These are phyloP conservation scores for Laburnicola sp. DNA, from an alignment of 2,329 filamentous ascomycete species.

Conservation along the genomic window DNA sequence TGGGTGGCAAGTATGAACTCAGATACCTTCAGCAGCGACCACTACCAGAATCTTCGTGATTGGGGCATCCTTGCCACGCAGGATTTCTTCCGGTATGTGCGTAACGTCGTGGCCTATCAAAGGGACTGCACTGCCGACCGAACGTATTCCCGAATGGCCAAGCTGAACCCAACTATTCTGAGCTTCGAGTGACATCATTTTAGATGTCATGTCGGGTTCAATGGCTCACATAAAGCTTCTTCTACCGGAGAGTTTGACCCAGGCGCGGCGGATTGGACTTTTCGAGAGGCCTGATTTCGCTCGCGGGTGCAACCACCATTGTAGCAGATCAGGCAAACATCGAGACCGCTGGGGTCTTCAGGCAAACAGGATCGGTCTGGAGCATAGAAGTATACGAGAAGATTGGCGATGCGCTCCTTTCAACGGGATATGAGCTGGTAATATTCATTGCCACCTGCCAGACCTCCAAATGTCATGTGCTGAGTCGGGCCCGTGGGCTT, in stretches of 20 bases:
- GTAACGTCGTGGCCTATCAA: conserved; percentile 52
- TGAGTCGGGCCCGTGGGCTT: background rate
- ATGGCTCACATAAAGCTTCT: no score
- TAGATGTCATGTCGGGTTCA: no score
- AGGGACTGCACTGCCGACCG: conserved; percentile 37
- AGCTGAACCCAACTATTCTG: conserved; percentile 51
- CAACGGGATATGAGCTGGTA: background rate
- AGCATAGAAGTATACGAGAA: no score
- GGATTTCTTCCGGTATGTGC: conserved; percentile 56
- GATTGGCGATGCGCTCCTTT: background rate
- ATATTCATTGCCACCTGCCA: background rate
- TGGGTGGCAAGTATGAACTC: conserved; percentile 15
- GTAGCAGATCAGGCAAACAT: no score
- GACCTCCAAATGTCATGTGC: background rate
- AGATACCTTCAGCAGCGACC: conserved; percentile 50
- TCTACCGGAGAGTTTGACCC: no score
- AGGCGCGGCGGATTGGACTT: no score
- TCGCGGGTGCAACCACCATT: no score
- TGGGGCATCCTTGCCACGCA: conserved; percentile 47
- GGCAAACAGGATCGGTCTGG: no score
- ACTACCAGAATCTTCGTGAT: conserved; percentile 52
- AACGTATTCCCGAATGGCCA: conserved; percentile 50
- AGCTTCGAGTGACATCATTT: conserved; percentile 21
- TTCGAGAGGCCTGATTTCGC: no score
- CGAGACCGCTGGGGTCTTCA: no score